These are phyloP conservation scores for Arthrobotrys megalospora DNA, from an alignment of 2,329 filamentous ascomycete species.

Conservation along the genomic window DNA sequence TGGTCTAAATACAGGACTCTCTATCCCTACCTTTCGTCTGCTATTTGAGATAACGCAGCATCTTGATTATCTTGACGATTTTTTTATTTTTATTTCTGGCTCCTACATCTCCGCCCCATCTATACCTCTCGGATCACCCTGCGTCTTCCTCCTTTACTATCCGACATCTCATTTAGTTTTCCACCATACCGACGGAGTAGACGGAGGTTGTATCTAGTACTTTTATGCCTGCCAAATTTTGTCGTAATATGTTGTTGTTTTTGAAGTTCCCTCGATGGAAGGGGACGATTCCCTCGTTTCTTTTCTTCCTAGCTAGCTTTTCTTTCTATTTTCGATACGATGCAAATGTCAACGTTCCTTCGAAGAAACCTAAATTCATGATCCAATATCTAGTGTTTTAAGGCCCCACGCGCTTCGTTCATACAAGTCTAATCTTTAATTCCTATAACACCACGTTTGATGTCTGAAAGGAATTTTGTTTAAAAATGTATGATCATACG, in stretches of 20 bases:
- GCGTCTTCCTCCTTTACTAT: neutral
- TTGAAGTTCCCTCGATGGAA: slow-evolving; percentile 21
- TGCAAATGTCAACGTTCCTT: slow-evolving; percentile 51
- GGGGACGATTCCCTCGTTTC: slow-evolving; percentile 39
- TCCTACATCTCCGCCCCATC: slow-evolving; percentile 11
- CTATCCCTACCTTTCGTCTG: slow-evolving; percentile 30
- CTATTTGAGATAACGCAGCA: slow-evolving; percentile 54
- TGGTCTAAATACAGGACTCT: slow-evolving; percentile 25
- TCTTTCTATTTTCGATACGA: slow-evolving; percentile 28
- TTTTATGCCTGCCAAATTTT: slow-evolving; percentile 1
- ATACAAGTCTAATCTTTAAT: neutral
- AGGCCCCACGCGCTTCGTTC: neutral
- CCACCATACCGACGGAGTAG: slow-evolving; percentile 53
- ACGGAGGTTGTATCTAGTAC: slow-evolving; percentile 52
- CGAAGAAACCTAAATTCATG: neutral
- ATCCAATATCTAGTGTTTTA: neutral
- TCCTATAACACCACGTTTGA: neutral
- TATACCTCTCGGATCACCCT: slow-evolving; percentile 13
- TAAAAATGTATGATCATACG: neutral
- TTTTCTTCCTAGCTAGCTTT: slow-evolving; percentile 43
- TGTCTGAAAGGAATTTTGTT: too few species aligned
- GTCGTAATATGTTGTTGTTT: slow-evolving; percentile 7
- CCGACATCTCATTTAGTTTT: slow-evolving; percentile 4
- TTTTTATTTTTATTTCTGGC: neutral
- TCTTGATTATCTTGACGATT: slow-evolving; percentile 42